These are phyloP conservation scores for Phaseolus coccineus DNA, from an alignment of 331 rosid species.

Conservation along the genomic window DNA sequence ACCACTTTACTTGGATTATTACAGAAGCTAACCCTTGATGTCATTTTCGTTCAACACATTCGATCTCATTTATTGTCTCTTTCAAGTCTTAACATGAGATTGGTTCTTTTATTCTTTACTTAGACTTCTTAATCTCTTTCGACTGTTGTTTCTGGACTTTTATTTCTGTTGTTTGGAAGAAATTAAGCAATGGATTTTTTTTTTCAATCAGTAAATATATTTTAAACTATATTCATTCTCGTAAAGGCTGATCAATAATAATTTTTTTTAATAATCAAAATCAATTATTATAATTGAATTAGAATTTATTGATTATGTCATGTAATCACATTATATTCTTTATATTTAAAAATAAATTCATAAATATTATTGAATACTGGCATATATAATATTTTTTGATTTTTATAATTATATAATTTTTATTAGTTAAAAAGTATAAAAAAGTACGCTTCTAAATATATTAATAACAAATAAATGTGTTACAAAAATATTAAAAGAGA, in stretches of 20 bases:
- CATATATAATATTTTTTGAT: not conserved
- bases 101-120: constrained; percentile 1
- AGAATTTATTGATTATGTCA: not conserved
- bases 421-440: too few species aligned
- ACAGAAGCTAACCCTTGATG: too few species aligned
- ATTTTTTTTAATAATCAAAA: too few species aligned
- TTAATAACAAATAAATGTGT: too few species aligned
- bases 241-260: not conserved
- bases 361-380: not conserved
- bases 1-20: too few species aligned
- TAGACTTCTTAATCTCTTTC: not conserved
- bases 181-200: not conserved
- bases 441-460: too few species aligned
- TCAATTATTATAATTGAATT: not conserved
- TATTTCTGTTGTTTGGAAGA: not conserved
- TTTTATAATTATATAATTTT: too few species aligned
- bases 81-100: not conserved
- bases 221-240: not conserved
- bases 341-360: too few species aligned
- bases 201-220: not conserved
- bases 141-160: not conserved
- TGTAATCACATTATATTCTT: too few species aligned
- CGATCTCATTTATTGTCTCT: not conserved
- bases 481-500: too few species aligned
- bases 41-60: too few species aligned